Percentiles rank a stretch among this genome's conserved stretches.
Evolutionary conservation across 306 rosid species (phyloP).

Genomic region (Quercus dentata): DNA sequence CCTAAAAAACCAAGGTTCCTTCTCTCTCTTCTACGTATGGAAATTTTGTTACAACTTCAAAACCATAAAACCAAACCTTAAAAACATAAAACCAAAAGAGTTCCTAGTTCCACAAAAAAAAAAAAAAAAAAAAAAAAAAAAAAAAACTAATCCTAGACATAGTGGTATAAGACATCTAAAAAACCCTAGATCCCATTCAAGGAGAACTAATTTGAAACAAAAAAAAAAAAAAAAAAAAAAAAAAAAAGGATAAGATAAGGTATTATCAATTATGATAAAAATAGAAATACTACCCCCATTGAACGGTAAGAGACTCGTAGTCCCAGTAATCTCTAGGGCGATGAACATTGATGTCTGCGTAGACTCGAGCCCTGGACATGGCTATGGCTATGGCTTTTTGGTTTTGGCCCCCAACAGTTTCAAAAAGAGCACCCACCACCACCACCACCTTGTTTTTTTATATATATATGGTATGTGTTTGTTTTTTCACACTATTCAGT

Average conservation of each 20-base stretch:
- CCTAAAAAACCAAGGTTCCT: neutral
- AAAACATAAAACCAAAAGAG: neutral
- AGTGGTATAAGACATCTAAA: too few relatives aligned
- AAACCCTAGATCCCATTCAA: neutral
- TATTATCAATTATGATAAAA: neutral
- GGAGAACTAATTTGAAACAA: neutral
- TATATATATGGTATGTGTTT: neutral
- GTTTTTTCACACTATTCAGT: too few relatives aligned
- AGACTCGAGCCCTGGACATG: slow-evolving; percentile 54
- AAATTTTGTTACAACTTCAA: neutral
- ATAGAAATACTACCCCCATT: slow-evolving; percentile 36
- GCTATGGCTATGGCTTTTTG: neutral
- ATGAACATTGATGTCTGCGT: slow-evolving; percentile 42
- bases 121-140: too few relatives aligned
- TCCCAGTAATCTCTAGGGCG: slow-evolving; percentile 57
- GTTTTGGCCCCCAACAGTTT: neutral
- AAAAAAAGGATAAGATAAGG: neutral
- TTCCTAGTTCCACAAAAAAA: neutral
- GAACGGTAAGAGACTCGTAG: slow-evolving; percentile 42
- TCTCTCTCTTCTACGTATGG: neutral
- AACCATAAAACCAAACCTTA: neutral
- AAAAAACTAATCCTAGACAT: neutral
- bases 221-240: too few relatives aligned
- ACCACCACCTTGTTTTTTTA: neutral
- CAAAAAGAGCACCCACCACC: neutral